These are phyloP conservation scores for Daldinia sp. DNA, from an alignment of 2,329 filamentous ascomycete species.

Conservation along the genomic window DNA sequence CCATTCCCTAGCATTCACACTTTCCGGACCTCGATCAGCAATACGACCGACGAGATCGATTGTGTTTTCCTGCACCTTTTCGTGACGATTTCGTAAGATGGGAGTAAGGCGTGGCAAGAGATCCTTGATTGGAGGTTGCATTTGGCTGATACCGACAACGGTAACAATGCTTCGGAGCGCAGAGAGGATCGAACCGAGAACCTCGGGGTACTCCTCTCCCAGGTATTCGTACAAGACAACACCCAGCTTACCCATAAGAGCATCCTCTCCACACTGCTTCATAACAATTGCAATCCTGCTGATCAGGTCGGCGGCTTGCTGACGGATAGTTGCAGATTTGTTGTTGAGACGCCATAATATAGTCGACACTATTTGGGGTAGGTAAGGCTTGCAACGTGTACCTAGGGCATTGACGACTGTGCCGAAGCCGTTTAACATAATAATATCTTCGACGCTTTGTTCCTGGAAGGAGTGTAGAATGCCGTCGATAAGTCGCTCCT, in stretches of 20 bases:
- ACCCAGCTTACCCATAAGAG: conserved; percentile 92
- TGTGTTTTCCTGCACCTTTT: conserved; percentile 99
- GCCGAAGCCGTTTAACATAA: conserved; percentile 97
- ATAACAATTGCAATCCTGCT: conserved; percentile 98
- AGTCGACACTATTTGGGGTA: conserved; percentile 95
- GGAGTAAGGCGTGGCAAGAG: conserved; percentile 92
- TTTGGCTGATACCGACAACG: conserved; percentile 95
- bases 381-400: conserved; percentile 91
- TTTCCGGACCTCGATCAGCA: conserved; percentile 94
- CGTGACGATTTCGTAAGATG: conserved; percentile 97
- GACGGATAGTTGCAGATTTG: conserved; percentile 94
- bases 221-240: conserved; percentile 97
- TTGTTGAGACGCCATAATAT: conserved; percentile 98
- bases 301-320: conserved; percentile 95
- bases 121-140: conserved; percentile 98
- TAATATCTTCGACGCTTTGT: conserved; percentile 93
- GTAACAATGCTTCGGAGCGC: conserved; percentile 96
- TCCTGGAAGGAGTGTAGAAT: conserved; percentile 97
- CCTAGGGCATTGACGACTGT: conserved; percentile 96
- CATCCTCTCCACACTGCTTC: conserved; percentile 98
- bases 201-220: conserved; percentile 97
- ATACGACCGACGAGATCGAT: conserved; percentile 98
- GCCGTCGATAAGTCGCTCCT: conserved; percentile 93
- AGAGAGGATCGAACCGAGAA: conserved; percentile 94
- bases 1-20: conserved; percentile 97